A percentile compares a stretch with the other conserved stretches of the same genome.
Conservation (phyloP, 441 rosid genomes). For the Croton setiger region DNA sequence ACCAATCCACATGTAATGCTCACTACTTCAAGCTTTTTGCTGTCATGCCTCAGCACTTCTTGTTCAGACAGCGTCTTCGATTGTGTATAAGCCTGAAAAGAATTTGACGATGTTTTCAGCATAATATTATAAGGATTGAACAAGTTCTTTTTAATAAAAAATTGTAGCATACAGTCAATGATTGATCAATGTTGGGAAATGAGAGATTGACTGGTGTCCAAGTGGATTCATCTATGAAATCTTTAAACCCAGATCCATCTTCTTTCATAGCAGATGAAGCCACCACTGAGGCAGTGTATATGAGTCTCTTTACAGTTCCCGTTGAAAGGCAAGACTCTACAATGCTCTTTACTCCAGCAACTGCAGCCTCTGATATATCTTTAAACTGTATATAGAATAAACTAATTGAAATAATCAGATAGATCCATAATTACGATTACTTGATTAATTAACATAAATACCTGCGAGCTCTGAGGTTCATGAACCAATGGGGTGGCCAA, state of each 20-base stretch:
- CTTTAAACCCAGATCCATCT: neutral
- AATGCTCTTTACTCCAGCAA: neutral
- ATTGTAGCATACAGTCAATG: neutral
- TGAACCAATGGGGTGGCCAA: neutral
- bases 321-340: neutral
- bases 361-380: neutral
- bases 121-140: no score
- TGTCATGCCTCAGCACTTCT: neutral
- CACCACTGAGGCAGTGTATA: neutral
- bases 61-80: neutral
- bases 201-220: neutral
- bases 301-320: neutral
- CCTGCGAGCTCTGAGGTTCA: neutral
- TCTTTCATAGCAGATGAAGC: neutral
- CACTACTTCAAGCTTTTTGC: neutral
- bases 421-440: no score
- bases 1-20: constrained; percentile 5
- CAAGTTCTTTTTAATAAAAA: no score
- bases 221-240: neutral
- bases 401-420: no score
- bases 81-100: neutral
- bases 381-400: neutral
- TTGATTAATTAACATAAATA: neutral
- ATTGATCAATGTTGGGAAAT: neutral
- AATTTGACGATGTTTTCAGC: neutral